Conservation (phyloP, 805 yeast species). For the Lipomyces sp. region DNA sequence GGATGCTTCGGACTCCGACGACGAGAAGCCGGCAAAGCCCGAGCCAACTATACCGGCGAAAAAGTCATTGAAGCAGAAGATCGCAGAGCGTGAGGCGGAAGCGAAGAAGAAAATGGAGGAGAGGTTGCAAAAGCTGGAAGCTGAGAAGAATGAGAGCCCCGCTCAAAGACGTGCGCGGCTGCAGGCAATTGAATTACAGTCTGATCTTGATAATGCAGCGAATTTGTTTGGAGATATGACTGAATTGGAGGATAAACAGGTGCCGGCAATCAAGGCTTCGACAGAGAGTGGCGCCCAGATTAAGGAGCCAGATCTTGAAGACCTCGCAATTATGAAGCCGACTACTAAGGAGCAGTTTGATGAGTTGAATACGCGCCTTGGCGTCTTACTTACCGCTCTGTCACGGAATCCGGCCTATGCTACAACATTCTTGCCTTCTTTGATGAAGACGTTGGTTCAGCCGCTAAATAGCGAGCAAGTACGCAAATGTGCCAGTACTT, state of each 20-base stretch:
- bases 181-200: slow-evolving; percentile 75
- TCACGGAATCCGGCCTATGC: slow-evolving; percentile 67
- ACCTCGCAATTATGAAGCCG: slow-evolving; percentile 57
- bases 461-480: slow-evolving; percentile 83
- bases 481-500: slow-evolving; percentile 82
- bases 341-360: slow-evolving; percentile 79
- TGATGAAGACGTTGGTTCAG: slow-evolving; percentile 79
- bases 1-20: slow-evolving; percentile 77
- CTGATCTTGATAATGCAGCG: slow-evolving; percentile 92
- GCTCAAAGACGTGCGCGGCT: slow-evolving; percentile 70
- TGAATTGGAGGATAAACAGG: slow-evolving; percentile 11
- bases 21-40: slow-evolving; percentile 47
- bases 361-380: slow-evolving; percentile 73
- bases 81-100: slow-evolving; percentile 49
- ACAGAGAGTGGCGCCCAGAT: slow-evolving; percentile 46
- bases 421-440: slow-evolving; percentile 77
- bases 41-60: slow-evolving; percentile 48
- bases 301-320: slow-evolving; percentile 36
- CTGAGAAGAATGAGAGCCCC: slow-evolving; percentile 60
- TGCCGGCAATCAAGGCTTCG: slow-evolving; percentile 43
- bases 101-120: slow-evolving; percentile 54
- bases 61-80: slow-evolving; percentile 52
- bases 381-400: slow-evolving; percentile 63
- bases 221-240: slow-evolving; percentile 75
- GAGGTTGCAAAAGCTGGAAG: slow-evolving; percentile 7